Evolutionary conservation across 495 filamentous ascomycete species (phyloP), one percentile per base, ranked within the genome.

Genomic region (Aspergillus avenaceus): DNA sequence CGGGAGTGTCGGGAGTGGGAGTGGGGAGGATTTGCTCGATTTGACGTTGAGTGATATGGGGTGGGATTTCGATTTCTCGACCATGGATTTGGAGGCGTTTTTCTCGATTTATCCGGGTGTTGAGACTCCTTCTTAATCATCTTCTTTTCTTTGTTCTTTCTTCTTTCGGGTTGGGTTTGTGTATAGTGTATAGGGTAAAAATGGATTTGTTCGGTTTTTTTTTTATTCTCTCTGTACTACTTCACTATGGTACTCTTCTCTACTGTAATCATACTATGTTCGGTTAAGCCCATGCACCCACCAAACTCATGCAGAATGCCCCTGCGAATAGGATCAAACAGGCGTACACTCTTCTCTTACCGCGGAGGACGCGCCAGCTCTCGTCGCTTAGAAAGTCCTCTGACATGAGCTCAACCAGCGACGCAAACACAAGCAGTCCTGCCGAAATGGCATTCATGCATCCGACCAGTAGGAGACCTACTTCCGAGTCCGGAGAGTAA

Each of bases 211-310:
- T n/a, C n/a, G n/a, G n/a, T n/a, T n/a, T n/a, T n/a, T n/a, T n/a
- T n/a, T n/a, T n/a, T n/a, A n/a, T n/a, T n/a, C n/a, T n/a, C n/a
- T n/a, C n/a, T n/a, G n/a, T n/a, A n/a, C n/a, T n/a, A n/a, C n/a
- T n/a, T n/a, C n/a, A n/a, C n/a, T n/a, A n/a, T n/a, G n/a, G n/a
- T n/a, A n/a, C n/a, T n/a, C n/a, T n/a, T n/a, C n/a, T n/a, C n/a
- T n/a, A n/a, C n/a, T n/a, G n/a, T n/a, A n/a, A n/a, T n/a, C n/a
- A n/a, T n/a, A n/a, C n/a, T n/a, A n/a, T n/a, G n/a, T n/a, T n/a
- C n/a, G n/a, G n/a, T 60, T 56, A 92, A 19, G 89, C 89, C 79
- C 88, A 92, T 18, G 88, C 90, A 2, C 90, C 90, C 0, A 95
- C 88, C 19, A 87, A 63, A 36, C 87, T 83, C 90, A 95, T 95